Evolutionary conservation across 179 eudicot species (phyloP), one percentile per base, ranked within the genome.

Genomic region (Kewa caespitosa): DNA sequence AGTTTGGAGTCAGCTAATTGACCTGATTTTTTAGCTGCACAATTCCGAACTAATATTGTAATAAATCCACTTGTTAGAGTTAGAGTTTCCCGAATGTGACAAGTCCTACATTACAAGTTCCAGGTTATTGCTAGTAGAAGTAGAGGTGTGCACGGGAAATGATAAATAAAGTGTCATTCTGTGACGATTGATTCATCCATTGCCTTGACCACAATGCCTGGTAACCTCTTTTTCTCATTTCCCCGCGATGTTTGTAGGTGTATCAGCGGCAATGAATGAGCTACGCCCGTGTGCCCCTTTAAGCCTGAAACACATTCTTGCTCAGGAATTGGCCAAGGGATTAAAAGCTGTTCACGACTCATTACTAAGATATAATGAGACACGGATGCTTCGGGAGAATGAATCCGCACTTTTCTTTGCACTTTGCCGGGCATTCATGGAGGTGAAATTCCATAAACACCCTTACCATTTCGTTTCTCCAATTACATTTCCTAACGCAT

Each of bases 251-350:
- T 42, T 70, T 72, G 41, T 82, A 95, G 99, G 99, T 81, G 93
- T 93, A 72, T 90, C 97, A 68, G 92, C 91, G 23, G 94, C 98
- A 76, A 87, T 95, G 98, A 95, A 95, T 68, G 99, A 95, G 70
- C 80, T 95, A 73, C 97, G 99, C 17, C 98, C 98, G 30, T 95
- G 99, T 76, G 96, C 97, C 59, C 99, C 99, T 71, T 67, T 90
- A 69, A 90, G 97, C 85, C 87, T 95, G 86, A 95, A 91, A 81
- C 87, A 90, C 67, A 83, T 95, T 60, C 94, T 95, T 60, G 90
- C 99, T 67, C 98, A 95, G 84, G 98, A 95, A 82, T 80, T 95
- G 81, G 89, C 83, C 20, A 90, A 84, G 77, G 97, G 98, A 36
- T 80, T 95, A 78, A 92, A 74, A 81, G 87, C 92, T 68, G 99